Evolutionary conservation across 345 rosid genomes (phyloP), one percentile per base, ranked within the genome.

Genomic region (Rhodamnia argentea): DNA sequence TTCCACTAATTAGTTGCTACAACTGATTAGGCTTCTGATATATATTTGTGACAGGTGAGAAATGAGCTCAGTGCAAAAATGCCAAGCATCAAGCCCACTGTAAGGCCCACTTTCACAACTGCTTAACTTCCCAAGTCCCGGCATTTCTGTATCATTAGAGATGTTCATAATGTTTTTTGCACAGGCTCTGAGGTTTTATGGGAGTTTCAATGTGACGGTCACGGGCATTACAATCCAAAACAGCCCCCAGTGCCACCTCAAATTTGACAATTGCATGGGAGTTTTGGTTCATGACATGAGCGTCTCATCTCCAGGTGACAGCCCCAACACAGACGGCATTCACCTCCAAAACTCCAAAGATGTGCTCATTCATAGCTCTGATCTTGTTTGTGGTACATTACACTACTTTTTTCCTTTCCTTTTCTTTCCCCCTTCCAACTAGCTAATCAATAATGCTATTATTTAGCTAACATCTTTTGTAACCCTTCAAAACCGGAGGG

Each of bases 271-370:
- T 88, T 95, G 98, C 91, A 87, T 92, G 13, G 95, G 97, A 56
- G 98, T 97, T 1, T 88, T 91, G 86, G 99, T 97, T 52, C 99
- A 97, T 88, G 95, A 94, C 70, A 86, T 95, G 50, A 91, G 50
- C 82, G 47, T 94, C 55, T 90, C 94, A 53, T 97, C 99, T 44
- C 99, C 99, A 1, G 95, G 98, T 27, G 93, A 96, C 87, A 97
- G 99, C 93, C 99, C 99, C 83, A 97, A 97, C 86, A 97, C 99
- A 9, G 99, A 97, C 86, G 99, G 99, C 87, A 94, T 97, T 89
- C 99, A 94, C 90, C 90, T 97, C 29, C 99, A 96, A 90, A 97
- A 97, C 92, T 89, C 94, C 85, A 96, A 88, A 89, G 94, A 97
- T 85, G 99, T 93, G 89, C 90, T 94, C 87, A 94, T 97, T 87